These are phyloP conservation scores for Diaporthe australafricana DNA, from an alignment of 2,329 filamentous ascomycete genomes.

Conservation along the genomic window DNA sequence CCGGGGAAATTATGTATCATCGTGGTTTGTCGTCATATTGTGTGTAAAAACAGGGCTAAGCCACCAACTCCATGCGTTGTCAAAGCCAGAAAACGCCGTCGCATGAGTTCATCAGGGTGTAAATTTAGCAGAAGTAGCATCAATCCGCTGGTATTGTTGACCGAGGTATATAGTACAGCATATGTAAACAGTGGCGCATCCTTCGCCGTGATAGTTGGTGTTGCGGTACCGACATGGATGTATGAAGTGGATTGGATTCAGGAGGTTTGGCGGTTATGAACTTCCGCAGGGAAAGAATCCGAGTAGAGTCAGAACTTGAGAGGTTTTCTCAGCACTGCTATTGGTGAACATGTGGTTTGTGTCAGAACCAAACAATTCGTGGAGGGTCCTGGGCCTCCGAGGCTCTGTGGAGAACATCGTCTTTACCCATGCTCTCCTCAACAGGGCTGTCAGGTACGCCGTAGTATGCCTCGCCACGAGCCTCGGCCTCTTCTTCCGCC, in stretches of 20 bases:
- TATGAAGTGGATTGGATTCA: neutral
- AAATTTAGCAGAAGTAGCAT: constrained; percentile 6
- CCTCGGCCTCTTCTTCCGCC: constrained; percentile 54
- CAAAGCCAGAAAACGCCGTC: constrained; percentile 24
- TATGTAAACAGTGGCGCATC: neutral
- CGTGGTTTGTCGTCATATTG: neutral
- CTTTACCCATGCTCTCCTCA: constrained; percentile 46
- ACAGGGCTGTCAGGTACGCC: constrained; percentile 50
- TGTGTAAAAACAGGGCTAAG: constrained; percentile 1
- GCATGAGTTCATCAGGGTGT: neutral
- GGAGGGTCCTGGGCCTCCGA: constrained; percentile 33
- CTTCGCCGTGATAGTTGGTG: neutral
- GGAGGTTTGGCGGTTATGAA: neutral
- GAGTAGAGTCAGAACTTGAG: neutral
- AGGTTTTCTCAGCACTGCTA: neutral
- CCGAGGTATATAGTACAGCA: constrained; percentile 16
- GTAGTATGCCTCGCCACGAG: constrained; percentile 55
- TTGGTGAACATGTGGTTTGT: neutral
- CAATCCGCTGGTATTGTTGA: neutral
- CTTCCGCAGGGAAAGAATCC: neutral
- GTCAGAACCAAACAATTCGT: constrained; percentile 16
- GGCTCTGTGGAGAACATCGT: constrained; percentile 35
- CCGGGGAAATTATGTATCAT: neutral
- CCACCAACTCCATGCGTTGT: constrained; percentile 30
- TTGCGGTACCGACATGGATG: neutral